Evolutionary conservation across 2,329 filamentous ascomycete genomes (phyloP), one percentile per base, ranked within the genome.

Genomic region (Pseudogymnoascus destructans): DNA sequence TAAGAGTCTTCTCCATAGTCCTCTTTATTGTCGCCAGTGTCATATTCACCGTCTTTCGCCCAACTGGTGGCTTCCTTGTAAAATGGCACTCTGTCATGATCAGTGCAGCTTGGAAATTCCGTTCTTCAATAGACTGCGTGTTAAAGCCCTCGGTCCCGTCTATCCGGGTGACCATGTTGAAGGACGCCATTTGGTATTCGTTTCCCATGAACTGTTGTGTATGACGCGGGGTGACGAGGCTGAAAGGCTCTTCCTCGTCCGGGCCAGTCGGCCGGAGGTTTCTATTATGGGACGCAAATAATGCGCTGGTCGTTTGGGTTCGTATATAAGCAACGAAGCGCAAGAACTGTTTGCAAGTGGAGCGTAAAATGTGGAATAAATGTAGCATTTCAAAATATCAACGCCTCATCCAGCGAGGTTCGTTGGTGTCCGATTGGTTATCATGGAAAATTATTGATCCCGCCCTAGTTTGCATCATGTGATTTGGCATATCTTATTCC

Each of bases 41-140:
- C 63, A 76, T 78, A 35, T 74, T 71, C 61, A 77, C 75, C 9
- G 80, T 80, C 64, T 75, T 74, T 15, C 76, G 74, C 1, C 81
- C 81, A 72, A 84, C 80, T 30, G 76, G 73, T 46, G 79, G 79
- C 21, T 75, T 73, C 61, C 77, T 73, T 60, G 76, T 78, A 66
- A 80, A 82, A 70, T 84, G 79, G 46, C 78, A 78, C 68, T 85
- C 81, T 58, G 84, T 74, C 64, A 78, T 79, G 65, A 82, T 77
- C 66, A 85, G 73, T 13, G 78, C 79, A 1, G 78, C 78, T 2
- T 77, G 75, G 69, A 85, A 84, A 67, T 75, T 78, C 60, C 81
- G 74, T 71, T 85, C 82, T 70, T 85, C 82, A 66, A 84, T 81
- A 35, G 78, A 78, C 67, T 81, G 63, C 9, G 19, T 60, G 57